Evolutionary conservation across 1,284 basidiomycete species (phyloP).

Genomic region (Puccinia novopanici): DNA sequence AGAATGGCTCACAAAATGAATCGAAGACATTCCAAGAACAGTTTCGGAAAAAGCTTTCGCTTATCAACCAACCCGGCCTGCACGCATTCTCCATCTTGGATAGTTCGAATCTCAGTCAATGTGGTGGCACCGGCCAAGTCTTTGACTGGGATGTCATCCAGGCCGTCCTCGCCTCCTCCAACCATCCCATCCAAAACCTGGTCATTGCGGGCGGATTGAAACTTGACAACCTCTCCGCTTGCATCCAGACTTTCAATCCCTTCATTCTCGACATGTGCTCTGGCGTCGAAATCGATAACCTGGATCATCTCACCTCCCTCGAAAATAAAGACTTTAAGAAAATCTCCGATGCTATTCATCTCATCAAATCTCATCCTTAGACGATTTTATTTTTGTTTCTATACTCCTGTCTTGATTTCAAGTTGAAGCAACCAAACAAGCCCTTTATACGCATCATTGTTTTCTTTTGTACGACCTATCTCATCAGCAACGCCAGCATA

Average conservation of each 20-base stretch:
- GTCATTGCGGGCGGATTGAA: constrained; percentile 85
- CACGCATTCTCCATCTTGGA: constrained; percentile 80
- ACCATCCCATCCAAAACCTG: constrained; percentile 65
- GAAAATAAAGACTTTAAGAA: constrained; percentile 66
- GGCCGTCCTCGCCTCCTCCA: constrained; percentile 49
- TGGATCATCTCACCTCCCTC: background rate
- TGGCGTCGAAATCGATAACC: constrained; percentile 77
- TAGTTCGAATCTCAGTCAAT: constrained; percentile 63
- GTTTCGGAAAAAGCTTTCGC: constrained; percentile 56
- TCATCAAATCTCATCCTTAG: constrained; percentile 62
- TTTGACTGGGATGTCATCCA: constrained; percentile 78
- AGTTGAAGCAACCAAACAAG: no score
- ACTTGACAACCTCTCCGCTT: constrained; percentile 71
- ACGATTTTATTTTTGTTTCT: background rate
- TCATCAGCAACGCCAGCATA: no score
- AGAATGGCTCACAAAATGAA: background rate
- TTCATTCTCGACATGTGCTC: constrained; percentile 91
- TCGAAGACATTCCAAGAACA: background rate
- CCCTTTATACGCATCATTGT: no score
- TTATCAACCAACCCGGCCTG: constrained; percentile 71
- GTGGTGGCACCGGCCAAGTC: constrained; percentile 72
- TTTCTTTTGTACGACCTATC: no score
- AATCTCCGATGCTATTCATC: constrained; percentile 70
- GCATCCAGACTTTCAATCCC: constrained; percentile 70
- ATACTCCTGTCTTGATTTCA: background rate